Conservation (phyloP, 2,329 filamentous ascomycete genomes). For the Reticulascus tulasneorum region DNA sequence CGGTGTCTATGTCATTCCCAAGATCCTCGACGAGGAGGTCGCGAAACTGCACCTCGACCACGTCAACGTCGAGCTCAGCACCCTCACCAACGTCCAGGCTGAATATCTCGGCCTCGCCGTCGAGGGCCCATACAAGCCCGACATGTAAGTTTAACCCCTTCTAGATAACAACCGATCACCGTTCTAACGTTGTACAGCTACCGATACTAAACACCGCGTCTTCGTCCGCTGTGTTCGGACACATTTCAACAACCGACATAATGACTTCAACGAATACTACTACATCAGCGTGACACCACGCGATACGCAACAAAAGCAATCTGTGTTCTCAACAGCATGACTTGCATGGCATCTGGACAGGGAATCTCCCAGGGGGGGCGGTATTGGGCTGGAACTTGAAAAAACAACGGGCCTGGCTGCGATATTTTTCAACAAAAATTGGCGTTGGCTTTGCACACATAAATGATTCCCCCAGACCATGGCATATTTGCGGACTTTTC, state of each 20-base stretch:
- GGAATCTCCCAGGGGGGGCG: conserved; percentile 16
- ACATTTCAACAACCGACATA: conserved; percentile 14
- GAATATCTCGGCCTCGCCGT: conserved; percentile 87
- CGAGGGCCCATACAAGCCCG: conserved; percentile 94
- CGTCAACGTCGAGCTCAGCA: conserved; percentile 90
- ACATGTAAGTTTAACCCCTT: conserved; percentile 60
- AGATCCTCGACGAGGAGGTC: conserved; percentile 99
- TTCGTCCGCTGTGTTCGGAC: no score
- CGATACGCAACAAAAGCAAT: conserved; percentile 11
- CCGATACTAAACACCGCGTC: conserved; percentile 41
- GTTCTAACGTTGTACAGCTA: conserved; percentile 26
- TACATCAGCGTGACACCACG: conserved; percentile 7
- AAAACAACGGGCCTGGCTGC: conserved; percentile 23
- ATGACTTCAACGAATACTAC: conserved; percentile 17
- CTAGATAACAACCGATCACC: background rate
- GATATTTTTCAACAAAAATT: conserved; percentile 32
- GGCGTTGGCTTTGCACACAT: conserved; percentile 30
- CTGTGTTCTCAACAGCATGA: conserved; percentile 42
- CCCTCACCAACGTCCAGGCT: conserved; percentile 79
- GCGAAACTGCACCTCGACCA: conserved; percentile 89
- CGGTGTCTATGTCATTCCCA: conserved; percentile 94
- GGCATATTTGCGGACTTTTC: conserved; percentile 22
- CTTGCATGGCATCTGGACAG: conserved; percentile 31
- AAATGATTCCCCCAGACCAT: conserved; percentile 25
- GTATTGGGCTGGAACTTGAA: conserved; percentile 22